These are phyloP conservation scores for Phytophthora meadii DNA, from an alignment of 352 stramenopile species.

Conservation along the genomic window DNA sequence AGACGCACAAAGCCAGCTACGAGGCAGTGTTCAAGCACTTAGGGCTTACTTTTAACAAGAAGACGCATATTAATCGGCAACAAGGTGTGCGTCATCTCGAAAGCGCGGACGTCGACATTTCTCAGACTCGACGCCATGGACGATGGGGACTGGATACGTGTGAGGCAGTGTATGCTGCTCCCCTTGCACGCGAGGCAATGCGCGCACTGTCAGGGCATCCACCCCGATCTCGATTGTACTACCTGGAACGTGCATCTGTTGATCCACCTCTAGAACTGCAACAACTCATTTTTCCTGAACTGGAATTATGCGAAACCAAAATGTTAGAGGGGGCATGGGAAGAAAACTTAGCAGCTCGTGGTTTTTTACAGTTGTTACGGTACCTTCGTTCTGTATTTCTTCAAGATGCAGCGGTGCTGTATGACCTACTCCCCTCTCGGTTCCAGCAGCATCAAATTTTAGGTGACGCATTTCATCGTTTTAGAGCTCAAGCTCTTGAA, in stretches of 20 bases:
- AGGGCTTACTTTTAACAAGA: slow-evolving; percentile 9
- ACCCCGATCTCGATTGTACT: slow-evolving; percentile 3
- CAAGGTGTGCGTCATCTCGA: slow-evolving; percentile 12
- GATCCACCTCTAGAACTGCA: slow-evolving; percentile 6
- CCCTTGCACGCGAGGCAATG: neutral
- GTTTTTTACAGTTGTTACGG: no score
- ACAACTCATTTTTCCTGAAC: slow-evolving; percentile 3
- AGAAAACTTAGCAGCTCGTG: no score
- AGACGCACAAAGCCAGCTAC: slow-evolving; percentile 13
- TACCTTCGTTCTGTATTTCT: slow-evolving; percentile 7
- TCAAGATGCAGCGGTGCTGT: slow-evolving; percentile 15
- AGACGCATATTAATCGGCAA: slow-evolving; percentile 12
- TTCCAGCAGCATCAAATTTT: slow-evolving; percentile 9
- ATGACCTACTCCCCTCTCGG: neutral
- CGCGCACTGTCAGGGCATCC: slow-evolving; percentile 5
- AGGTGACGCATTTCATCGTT: slow-evolving; percentile 7
- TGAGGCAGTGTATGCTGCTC: slow-evolving; percentile 5
- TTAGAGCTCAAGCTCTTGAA: neutral
- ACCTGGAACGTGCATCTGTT: slow-evolving; percentile 4
- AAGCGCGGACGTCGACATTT: slow-evolving; percentile 8
- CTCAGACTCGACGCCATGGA: slow-evolving; percentile 1
- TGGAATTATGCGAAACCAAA: no score
- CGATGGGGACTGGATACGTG: slow-evolving; percentile 7
- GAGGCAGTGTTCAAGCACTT: neutral
- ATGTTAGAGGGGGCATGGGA: neutral